Conservation (phyloP, 2,329 filamentous ascomycete species). For the Fusarium sp. region DNA sequence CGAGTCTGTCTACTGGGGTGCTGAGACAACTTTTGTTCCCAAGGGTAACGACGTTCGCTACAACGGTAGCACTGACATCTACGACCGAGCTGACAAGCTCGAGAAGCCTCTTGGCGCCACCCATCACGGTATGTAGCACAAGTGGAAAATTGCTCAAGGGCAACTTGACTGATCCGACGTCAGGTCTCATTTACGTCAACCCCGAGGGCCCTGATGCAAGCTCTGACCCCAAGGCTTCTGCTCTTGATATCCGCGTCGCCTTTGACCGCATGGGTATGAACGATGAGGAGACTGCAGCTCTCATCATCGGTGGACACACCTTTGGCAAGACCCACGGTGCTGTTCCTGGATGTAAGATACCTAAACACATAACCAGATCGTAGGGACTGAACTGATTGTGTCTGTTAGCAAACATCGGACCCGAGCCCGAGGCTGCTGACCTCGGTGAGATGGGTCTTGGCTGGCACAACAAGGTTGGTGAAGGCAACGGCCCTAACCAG, state of each 20-base stretch:
- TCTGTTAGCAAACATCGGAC: constrained; percentile 67
- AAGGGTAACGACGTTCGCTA: constrained; percentile 80
- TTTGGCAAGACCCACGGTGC: constrained; percentile 89
- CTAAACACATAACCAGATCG: accelerated
- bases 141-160: not conserved
- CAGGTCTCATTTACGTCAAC: constrained; percentile 85
- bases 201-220: constrained; percentile 82
- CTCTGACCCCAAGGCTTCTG: constrained; percentile 78
- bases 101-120: constrained; percentile 78
- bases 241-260: constrained; percentile 79
- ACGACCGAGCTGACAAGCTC: constrained; percentile 70
- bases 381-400: not conserved
- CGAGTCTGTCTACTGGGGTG: constrained; percentile 83
- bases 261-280: constrained; percentile 88
- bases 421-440: constrained; percentile 75
- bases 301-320: constrained; percentile 84
- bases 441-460: constrained; percentile 80
- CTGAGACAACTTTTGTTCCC: constrained; percentile 78
- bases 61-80: constrained; percentile 66
- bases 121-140: constrained; percentile 61
- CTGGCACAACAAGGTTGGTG: constrained; percentile 76
- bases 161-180: not conserved
- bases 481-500: constrained; percentile 79
- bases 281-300: constrained; percentile 84
- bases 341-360: constrained; percentile 63